Evolutionary conservation across 345 rosid genomes (phyloP), one percentile per base, ranked within the genome.

Genomic region (Physaria fendleri): DNA sequence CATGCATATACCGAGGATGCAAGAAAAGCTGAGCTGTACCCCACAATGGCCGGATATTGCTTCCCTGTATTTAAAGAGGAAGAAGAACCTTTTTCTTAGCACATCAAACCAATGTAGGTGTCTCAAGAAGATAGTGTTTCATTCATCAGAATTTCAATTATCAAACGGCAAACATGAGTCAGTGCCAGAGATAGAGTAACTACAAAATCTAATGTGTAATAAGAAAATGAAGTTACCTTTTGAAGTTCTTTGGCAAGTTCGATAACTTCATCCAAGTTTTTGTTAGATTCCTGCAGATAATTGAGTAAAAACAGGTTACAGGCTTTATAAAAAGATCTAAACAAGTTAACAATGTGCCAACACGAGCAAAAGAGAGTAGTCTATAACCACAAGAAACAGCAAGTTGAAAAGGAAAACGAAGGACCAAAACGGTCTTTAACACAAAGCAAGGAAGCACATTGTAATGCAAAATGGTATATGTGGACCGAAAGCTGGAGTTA

Each of bases 1-100:
- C 99, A 61, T 93, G 99, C 99, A 93, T 89, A 64, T 78, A 93
- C 57, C 97, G 88, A 39, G 97, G 97, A 82, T 93, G 99, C 71
- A 83, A 32, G 71, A 89, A 93, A 64, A 89, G 79, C 69, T 93
- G 97, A 71, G 99, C 89, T 43, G 99, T 93, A 56, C 97, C 99
- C 97, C 99, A 88, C 69, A 88, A 62, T 4, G 92, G 97, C 28
- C 53, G 69, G 23, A 87, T 87, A 47, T 83, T 82, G 59, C 74
- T 78, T 66, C 85, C 97, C 97, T 92, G 79, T 55, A 66, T n/a
- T 35, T 20, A 3, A 9, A 35, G 11, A 25, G 3, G 16, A 39
- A 5, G 33, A 66, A 21, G 2, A 47, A 23, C 28, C 41, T 1
- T 14, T 62, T 29, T 12, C 47, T 53, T 43, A 62, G 58, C 50